Conservation (phyloP, 1,284 basidiomycete species). For the Rhodotorula mucilaginosa region DNA sequence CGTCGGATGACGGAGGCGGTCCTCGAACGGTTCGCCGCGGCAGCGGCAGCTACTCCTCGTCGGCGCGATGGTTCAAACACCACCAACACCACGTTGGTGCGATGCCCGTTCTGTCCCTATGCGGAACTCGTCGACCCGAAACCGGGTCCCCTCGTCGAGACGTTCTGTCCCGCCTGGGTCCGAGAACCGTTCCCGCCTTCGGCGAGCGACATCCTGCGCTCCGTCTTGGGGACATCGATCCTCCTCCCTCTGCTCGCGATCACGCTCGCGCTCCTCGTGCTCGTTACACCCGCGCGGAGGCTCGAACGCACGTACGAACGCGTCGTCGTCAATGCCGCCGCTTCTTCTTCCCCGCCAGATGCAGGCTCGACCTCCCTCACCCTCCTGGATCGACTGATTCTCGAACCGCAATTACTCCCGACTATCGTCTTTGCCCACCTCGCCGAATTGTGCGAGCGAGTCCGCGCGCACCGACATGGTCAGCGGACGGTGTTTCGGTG, state of each 20-base stretch:
- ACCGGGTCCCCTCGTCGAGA: neutral
- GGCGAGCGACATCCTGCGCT: neutral
- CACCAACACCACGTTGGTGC: neutral
- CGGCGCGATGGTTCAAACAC: neutral
- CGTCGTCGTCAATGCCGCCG: neutral
- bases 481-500: constrained; percentile 10
- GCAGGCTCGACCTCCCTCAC: neutral
- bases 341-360: neutral
- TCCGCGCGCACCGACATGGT: neutral
- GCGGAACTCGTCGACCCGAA: constrained; percentile 4
- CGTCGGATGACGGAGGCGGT: neutral
- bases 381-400: constrained; percentile 2
- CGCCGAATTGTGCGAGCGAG: neutral
- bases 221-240: neutral
- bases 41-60: too few relatives aligned
- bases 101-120: constrained; percentile 31
- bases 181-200: constrained; percentile 3
- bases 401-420: constrained; percentile 10
- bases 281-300: neutral
- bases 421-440: neutral
- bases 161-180: constrained; percentile 9
- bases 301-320: neutral
- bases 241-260: neutral
- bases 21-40: neutral
- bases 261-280: neutral